Evolutionary conservation across 2,329 filamentous ascomycete species (phyloP).

Genomic region (Pestalotiopsis sp.): DNA sequence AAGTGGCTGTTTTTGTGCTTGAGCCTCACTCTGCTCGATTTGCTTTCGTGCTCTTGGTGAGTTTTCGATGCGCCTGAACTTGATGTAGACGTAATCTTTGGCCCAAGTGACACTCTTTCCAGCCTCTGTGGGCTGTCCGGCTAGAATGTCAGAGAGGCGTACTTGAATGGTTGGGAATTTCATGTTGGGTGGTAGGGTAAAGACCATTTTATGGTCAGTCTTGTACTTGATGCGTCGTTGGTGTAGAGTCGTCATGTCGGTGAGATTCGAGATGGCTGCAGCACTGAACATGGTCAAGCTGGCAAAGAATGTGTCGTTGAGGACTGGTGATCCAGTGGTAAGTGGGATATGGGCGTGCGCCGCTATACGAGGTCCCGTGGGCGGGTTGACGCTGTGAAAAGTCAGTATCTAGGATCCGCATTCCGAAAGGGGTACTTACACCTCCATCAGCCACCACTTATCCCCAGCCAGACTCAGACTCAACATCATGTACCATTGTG

Average conservation of each 20-base stretch:
- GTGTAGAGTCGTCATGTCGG: conserved; percentile 51
- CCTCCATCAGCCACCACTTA: conserved; percentile 75
- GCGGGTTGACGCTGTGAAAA: conserved; percentile 9
- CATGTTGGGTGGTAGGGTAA: conserved; percentile 44
- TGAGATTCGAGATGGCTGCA: conserved; percentile 53
- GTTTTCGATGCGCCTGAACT: conserved; percentile 51
- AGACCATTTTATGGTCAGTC: conserved; percentile 35
- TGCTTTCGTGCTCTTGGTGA: conserved; percentile 14
- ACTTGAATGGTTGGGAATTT: conserved; percentile 52
- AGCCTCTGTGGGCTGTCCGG: conserved; percentile 19
- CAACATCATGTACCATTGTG: conserved; percentile 72
- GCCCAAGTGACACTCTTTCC: conserved; percentile 52
- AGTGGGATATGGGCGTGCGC: conserved; percentile 45
- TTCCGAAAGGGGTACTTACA: conserved; percentile 45
- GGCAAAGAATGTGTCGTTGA: conserved; percentile 54
- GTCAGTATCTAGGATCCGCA: background rate
- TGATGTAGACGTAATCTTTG: conserved; percentile 59
- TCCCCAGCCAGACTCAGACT: conserved; percentile 74
- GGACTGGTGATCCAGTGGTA: conserved; percentile 43
- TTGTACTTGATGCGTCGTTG: conserved; percentile 44
- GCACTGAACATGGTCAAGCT: conserved; percentile 53
- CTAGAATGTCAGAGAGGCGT: conserved; percentile 48
- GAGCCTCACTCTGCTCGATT: conserved; percentile 9
- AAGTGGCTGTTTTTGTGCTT: conserved; percentile 22
- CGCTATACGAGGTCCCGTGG: conserved; percentile 24